Evolutionary conservation across 805 yeast species (phyloP), one percentile per base, ranked within the genome.

Genomic region (Pichia rugopelliculosa): DNA sequence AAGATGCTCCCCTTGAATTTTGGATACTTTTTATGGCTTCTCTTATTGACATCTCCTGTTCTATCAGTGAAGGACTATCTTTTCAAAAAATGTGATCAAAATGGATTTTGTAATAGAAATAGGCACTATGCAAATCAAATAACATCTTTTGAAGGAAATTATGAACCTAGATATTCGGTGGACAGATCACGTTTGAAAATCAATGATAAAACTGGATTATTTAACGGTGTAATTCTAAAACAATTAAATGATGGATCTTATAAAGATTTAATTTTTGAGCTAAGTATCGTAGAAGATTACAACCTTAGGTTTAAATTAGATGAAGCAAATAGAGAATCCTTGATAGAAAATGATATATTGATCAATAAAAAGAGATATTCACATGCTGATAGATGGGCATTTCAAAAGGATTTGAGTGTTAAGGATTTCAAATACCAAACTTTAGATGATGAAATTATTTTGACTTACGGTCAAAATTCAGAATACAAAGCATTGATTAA

Each of bases 41-140:
- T 45, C 23, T 8, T 39, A 22, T 30, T 11, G 22, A 21, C 18
- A 7, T 23, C 27, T 2, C 44, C 46, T 3, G 45, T 53, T 11
- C 30, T 38, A 11, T 76, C 75, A 1, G 88, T 81, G 36, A 82
- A 83, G 56, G 79, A 76, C 3, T 79, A 81, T 53, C 43, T 87
- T 46, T 84, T 88, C 71, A 86, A 87, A 60, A 77, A 72, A 13
- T 90, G 98, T 64, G 78, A 72, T 6, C 82, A 84, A 57, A 76
- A 88, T 17, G 95, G 96, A 7, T 89, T 90, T 60, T 90, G 98
- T 22, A 30, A 73, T 43, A 74, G 98, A 63, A 87, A 90, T 58
- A 70, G 91, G 47, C 79, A 77, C 48, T 87, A 76, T 59, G 86
- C 87, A 1, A 51, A 59, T 3, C 60, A 70, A 41, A 69, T 76